phyloP scores from a whole-genome alignment of 2,329 filamentous ascomycete species.

The Ampelomyces quisqualis region DNA sequence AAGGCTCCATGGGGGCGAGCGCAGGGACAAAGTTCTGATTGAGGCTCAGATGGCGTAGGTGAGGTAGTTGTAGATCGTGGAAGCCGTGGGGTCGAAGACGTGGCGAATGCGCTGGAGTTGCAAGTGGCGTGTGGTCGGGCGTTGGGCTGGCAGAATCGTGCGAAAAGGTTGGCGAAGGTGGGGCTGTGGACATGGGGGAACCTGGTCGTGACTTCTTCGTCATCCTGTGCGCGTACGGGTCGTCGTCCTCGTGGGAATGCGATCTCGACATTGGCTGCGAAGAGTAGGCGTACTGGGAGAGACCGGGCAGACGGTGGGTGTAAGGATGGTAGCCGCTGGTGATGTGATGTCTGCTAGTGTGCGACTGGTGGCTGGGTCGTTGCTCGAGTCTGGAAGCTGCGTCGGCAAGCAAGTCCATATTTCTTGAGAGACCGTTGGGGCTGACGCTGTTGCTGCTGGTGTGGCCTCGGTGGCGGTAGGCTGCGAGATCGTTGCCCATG shows the following conservation, averaged over 20 bases:
- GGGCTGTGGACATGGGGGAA: constrained; percentile 92
- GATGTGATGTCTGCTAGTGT: constrained; percentile 43
- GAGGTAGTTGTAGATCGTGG: constrained; percentile 77
- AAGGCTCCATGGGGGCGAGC: constrained; percentile 69
- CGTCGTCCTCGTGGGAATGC: constrained; percentile 80
- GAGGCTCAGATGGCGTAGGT: constrained; percentile 72
- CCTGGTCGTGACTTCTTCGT: constrained; percentile 89
- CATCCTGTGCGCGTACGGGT: constrained; percentile 73
- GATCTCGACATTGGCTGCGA: constrained; percentile 88
- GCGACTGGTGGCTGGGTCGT: constrained; percentile 52
- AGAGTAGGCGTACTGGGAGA: constrained; percentile 56
- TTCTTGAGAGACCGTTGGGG: constrained; percentile 53
- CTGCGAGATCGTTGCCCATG: constrained; percentile 58
- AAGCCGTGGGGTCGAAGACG: constrained; percentile 75
- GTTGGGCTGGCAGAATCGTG: constrained; percentile 95
- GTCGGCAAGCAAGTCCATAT: constrained; percentile 70
- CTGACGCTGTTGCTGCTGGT: constrained; percentile 41
- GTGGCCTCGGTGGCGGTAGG: constrained; percentile 49
- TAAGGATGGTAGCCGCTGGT: constrained; percentile 51
- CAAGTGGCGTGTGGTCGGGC: constrained; percentile 96
- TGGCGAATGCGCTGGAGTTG: constrained; percentile 92
- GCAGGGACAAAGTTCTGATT: constrained; percentile 61
- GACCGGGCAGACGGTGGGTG: constrained; percentile 61
- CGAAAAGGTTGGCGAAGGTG: constrained; percentile 93
- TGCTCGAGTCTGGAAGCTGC: constrained; percentile 67